Percentiles rank a stretch among this genome's conserved stretches.
phyloP scores from a whole-genome alignment of 306 rosid species.

The Trichosanthes cucumerina region DNA sequence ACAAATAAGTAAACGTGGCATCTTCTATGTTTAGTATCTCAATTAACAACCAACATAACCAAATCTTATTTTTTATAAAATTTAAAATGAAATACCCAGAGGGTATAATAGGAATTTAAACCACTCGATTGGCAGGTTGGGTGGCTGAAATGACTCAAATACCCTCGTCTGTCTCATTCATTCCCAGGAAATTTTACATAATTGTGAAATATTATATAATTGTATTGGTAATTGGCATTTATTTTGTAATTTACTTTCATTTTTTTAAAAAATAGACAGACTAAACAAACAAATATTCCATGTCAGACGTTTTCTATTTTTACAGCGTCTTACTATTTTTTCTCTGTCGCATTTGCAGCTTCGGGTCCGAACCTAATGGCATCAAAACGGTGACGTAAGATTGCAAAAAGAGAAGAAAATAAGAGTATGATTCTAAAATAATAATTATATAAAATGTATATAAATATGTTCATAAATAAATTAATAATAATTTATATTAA shows the following conservation, averaged over 20 bases:
- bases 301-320: background rate
- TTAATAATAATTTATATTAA: no score
- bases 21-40: background rate
- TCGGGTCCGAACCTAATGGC: constrained; percentile 20
- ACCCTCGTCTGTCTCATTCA: background rate
- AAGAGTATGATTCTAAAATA: no score
- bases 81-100: background rate
- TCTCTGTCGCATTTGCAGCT: background rate
- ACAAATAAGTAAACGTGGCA: background rate
- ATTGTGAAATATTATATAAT: background rate
- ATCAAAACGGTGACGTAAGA: background rate
- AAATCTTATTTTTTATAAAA: background rate
- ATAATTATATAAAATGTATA: no score
- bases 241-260: background rate
- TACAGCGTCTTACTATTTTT: background rate
- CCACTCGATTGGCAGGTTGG: background rate
- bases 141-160: background rate
- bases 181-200: no score
- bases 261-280: background rate
- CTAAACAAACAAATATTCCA: background rate
- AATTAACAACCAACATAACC: background rate
- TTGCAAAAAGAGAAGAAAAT: background rate
- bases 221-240: background rate
- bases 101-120: background rate
- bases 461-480: no score